Base-by-base conservation (phyloP, 208 protist species). In the Wallacemonas collosoma region DNA sequence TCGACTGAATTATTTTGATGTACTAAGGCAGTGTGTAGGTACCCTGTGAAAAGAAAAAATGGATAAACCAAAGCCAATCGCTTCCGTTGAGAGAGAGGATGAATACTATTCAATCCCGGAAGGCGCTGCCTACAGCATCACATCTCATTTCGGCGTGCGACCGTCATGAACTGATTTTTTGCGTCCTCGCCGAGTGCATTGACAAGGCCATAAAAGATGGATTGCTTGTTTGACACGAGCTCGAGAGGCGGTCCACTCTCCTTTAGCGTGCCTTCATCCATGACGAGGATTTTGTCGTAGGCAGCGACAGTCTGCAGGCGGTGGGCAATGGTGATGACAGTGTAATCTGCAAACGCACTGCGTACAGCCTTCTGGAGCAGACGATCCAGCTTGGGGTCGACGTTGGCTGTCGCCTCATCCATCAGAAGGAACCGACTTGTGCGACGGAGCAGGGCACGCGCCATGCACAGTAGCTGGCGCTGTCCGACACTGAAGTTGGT, bases 331-430 rank as follows among this genome's bases (percentile, higher is more conserved):
- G 85, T 91, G 74, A 95, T 83, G 54, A 93, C 86, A 36, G 91
- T 95, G 85, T 90, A 85, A 45, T 68, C 75, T 9, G 72, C 66
- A 63, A 95, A 95, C 64, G 78, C 72, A 11, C 60, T 77, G 76
- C 73, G 77, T 55, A 93, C 80, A 4, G 78, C 83, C n/a, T 76
- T 48, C 79, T 90, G 87, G 35, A 93, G 81, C 71, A 82, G 66
- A 58, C 75, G 75, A 71, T 95, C 88, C 35, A 89, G 76, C 40
- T 58, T 55, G 40, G 75, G 78, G 81, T 95, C 88, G 53, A 95
- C 83, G 76, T 92, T 91, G 65, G 88, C 83, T 58, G 85, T 93
- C 61, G 88, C 86, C 80, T 95, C 91, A 71, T 93, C 91, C 86
- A 95, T 91, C 73, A 95, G 76, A 48, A 93, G 86, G 77, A 93